Evolutionary conservation across 495 filamentous ascomycete species (phyloP), one percentile per base, ranked within the genome.

Genomic region (Corynascus novoguineensis): DNA sequence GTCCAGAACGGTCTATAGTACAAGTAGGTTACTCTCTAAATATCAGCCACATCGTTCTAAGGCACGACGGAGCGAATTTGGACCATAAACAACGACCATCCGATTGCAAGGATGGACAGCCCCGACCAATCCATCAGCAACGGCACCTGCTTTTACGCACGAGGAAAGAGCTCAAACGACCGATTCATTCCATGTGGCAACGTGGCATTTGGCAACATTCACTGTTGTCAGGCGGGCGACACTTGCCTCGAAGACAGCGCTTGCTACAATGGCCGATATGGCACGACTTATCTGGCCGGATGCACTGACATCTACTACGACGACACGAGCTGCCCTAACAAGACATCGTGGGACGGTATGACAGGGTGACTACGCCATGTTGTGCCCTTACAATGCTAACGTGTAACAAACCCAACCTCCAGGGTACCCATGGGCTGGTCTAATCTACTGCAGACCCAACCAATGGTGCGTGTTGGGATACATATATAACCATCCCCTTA

Each of bases 161-260:
- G 27, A 5, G 53, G 54, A 6, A 41, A 45, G 7, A 5, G 44
- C 17, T 12, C 59, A 1, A 38, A 53, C 3, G 8, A 49, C 0
- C 35, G 46, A 0, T 74, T 68, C 40, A 66, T 74, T 5, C 68
- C 72, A 37, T 74, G 71, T 38, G 73, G 73, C 14, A 74, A 75
- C 40, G 62, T 37, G 21, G 71, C 54, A 4, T 22, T 58, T 25
- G 73, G 73, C 1, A 27, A 58, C 14, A 49, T 62, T 7, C 61
- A 60, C n/a, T 75, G 75, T 54, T 74, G 75, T 41, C 67, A 62
- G 8, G 61, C 60, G 22, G 70, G 68, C 12, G 70, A 73, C 32
- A 58, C 54, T 12, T 75, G 69, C 50, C 54, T 71, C 11, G 65
- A 57, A 6, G 19, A 55, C 45, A 64, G 60, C 12, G 67, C 62